Percentiles rank a stretch among this genome's conserved stretches.
phyloP scores from a whole-genome alignment of 2,329 filamentous ascomycete genomes.

The Aspergillus jensenii region DNA sequence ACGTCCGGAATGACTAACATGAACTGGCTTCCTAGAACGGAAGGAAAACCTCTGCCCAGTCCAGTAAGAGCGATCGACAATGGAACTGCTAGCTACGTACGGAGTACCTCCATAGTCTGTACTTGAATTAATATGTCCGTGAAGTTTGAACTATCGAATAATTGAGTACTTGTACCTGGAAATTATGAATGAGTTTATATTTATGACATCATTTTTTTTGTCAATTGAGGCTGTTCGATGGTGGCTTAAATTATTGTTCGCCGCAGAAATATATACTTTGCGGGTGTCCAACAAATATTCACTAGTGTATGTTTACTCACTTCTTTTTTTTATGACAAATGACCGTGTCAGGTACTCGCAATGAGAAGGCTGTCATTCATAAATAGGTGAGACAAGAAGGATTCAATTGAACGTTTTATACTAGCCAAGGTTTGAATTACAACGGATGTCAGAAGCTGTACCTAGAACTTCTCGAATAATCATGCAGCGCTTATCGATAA shows the following conservation, averaged over 20 bases:
- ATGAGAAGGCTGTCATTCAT: too few relatives aligned
- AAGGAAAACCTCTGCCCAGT: background rate
- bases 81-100: background rate
- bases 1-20: background rate
- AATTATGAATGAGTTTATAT: too few relatives aligned
- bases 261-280: background rate
- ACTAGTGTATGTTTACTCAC: too few relatives aligned
- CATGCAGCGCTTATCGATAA: constrained; percentile 26
- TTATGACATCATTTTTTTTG: too few relatives aligned
- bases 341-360: too few relatives aligned
- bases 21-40: background rate
- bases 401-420: background rate
- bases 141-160: too few relatives aligned
- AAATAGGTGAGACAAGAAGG: too few relatives aligned
- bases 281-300: too few relatives aligned
- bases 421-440: background rate
- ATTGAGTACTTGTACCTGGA: too few relatives aligned
- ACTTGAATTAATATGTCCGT: too few relatives aligned
- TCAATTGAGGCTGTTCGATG: background rate
- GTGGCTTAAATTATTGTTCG: background rate
- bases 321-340: too few relatives aligned
- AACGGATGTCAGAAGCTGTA: background rate
- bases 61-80: background rate
- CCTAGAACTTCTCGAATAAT: background rate
- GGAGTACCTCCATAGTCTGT: background rate